Base-by-base conservation (phyloP, 2,329 filamentous ascomycete species). In the Fusarium clavum region DNA sequence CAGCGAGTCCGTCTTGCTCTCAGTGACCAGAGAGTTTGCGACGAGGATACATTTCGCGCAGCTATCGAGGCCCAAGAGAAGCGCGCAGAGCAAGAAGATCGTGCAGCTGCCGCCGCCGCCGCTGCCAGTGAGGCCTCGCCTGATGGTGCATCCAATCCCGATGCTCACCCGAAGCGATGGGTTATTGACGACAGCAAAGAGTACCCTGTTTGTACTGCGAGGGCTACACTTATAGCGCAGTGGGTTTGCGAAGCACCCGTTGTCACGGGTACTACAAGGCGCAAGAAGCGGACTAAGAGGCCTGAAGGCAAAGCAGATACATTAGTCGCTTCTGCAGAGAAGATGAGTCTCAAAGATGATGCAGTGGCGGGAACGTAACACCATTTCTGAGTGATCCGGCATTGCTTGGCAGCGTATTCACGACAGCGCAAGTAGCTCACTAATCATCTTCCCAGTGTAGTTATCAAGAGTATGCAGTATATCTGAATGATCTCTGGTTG, bases 1-100 rank as follows among this genome's bases (percentile, higher is more conserved):
- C 88, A 91, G 77, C 89, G 88, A 30, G 88, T 92, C 43, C 83
- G 91, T 56, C 90, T 92, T 61, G 89, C 90, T 1, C 79, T 93
- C 3, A 86, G 87, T 38, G 90, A 93, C 72, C 90, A 92, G 62
- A 82, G 89, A 20, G 89, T 92, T 3, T 86, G 88, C 27, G 90
- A 93, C 68, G 89, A 92, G 73, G 86, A 87, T 8, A 87, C 83
- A 18, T 91, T 92, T 73, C 87, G 88, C 69, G 85, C 86, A 27
- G 89, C 90, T 4, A 86, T 93, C 8, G 80, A 84, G 10, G 90
- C 89, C 7, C 83, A 88, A 25, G 88, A 92, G 76, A 82, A 84
- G 34, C 79, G 87, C 25, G 83, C 86, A 41, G 85, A 89, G 57
- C 88, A 88, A 46, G 55, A 66, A 51, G 46, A 57, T 45, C 44